A percentile compares a stretch with the other conserved stretches of the same genome.
Evolutionary conservation across 108 stramenopile species (phyloP).

Genomic region (Parmales sp.): DNA sequence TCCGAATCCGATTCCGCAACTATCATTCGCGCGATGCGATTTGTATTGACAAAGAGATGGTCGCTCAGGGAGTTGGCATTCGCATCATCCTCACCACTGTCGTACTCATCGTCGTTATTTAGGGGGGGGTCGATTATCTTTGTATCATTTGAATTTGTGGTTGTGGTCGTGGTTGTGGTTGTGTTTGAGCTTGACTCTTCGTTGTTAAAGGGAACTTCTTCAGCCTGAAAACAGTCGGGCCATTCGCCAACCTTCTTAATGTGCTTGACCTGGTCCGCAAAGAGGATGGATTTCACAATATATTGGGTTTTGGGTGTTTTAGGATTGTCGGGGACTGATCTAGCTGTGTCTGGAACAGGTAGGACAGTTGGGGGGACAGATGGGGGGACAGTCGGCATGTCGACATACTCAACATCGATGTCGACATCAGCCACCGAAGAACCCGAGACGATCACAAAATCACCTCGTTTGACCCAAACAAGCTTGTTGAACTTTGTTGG

Average conservation of each 20-base stretch:
- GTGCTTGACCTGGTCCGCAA: conserved; percentile 91
- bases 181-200: too few relatives aligned
- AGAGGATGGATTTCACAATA: conserved; percentile 64
- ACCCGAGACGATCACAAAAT: conserved; percentile 71
- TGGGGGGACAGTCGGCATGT: conserved; percentile 3
- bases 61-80: too few relatives aligned
- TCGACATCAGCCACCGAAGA: conserved; percentile 22
- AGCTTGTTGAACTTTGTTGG: conserved; percentile 90
- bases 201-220: conserved; percentile 37
- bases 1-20: too few relatives aligned
- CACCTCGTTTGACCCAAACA: conserved; percentile 91
- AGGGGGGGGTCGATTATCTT: conserved; percentile 8
- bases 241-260: conserved; percentile 65
- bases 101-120: conserved; percentile 5
- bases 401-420: conserved; percentile 20
- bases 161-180: too few relatives aligned
- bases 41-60: too few relatives aligned
- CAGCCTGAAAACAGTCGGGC: too few relatives aligned
- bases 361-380: conserved; percentile 15
- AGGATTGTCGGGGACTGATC: conserved; percentile 16
- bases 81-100: background rate
- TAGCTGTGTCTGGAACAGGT: conserved; percentile 48
- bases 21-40: too few relatives aligned
- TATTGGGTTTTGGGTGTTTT: conserved; percentile 17
- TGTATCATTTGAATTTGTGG: conserved; percentile 3